Base-by-base conservation (phyloP, 208 protist genomes). In the Lotmaria passim region DNA sequence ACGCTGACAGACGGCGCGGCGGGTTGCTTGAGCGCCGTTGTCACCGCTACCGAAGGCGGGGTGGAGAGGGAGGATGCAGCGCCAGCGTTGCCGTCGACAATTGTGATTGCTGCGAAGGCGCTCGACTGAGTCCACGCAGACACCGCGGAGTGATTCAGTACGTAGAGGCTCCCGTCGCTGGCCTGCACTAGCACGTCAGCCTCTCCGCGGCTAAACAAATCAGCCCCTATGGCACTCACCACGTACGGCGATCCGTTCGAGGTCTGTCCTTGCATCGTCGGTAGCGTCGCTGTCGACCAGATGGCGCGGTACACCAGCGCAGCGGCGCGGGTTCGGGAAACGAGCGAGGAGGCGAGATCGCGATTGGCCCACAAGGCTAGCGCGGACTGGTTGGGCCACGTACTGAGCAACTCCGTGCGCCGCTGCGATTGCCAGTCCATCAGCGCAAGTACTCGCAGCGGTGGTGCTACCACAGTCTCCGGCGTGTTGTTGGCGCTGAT, bases 151-250 rank as follows among this genome's bases (percentile, higher is more conserved):
- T 58, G 62, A 19, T 62, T 71, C 39, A 81, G 30, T 46, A 78
- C 71, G 52, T 75, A 83, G 10, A 92, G 39, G 14, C 24, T 43
- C 7, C 79, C 86, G 62, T 87, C 47, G 48, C 71, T 74, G 21
- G 63, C 69, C 57, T 89, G 83, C 26, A 89, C 47, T 6, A 88
- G 14, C 30, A 88, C 43, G 48, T 87, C 83, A 0, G 86, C 46
- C 33, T 64, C 57, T 5, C 86, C 86, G 33, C 61, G 52, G 5
- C 70, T 63, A 0, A 81, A 56, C 23, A 85, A 33, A 55, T 92
- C 86, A 7, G 68, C 86, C 41, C 67, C 69, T 21, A 84, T 34
- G 6, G 81, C 79, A 44, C 86, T 85, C 14, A 92, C 81, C 62
- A 92, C 69, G 10, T 50, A 11, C 31, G 33, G 59, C 14, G 28